Evolutionary conservation across 202 grass and related monocot genomes (phyloP).

Genomic region (Carex arenaria): DNA sequence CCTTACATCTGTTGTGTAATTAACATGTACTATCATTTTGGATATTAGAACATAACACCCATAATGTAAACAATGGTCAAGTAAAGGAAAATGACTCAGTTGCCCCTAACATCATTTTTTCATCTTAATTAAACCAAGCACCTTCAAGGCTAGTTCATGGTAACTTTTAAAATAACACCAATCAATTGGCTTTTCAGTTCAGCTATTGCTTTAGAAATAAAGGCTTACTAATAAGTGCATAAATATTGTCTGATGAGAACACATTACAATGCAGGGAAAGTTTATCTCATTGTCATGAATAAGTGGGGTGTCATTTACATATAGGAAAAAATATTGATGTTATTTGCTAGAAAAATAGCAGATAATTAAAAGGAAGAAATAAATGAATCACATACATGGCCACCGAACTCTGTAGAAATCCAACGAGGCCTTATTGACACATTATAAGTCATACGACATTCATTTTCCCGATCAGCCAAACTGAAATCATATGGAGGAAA

Average conservation of each 20-base stretch:
- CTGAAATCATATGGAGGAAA: slow-evolving; percentile 70
- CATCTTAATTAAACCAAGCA: not conserved
- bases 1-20: not conserved
- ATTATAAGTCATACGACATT: slow-evolving; percentile 58
- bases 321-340: not conserved
- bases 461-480: slow-evolving; percentile 42
- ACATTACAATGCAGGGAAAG: not conserved
- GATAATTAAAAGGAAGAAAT: not conserved
- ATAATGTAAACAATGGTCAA: not conserved
- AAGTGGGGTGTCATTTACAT: not conserved
- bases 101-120: not conserved
- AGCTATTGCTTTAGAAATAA: not conserved
- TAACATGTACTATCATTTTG: slow-evolving; percentile 1
- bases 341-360: not conserved
- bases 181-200: not conserved
- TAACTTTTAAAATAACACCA: not conserved
- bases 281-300: not conserved
- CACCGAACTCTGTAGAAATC: slow-evolving; percentile 86
- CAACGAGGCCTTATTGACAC: slow-evolving; percentile 64
- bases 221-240: not conserved
- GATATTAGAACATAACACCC: not conserved
- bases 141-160: not conserved
- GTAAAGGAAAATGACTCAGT: not conserved
- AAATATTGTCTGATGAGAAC: not conserved
- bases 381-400: slow-evolving; percentile 61